Evolutionary conservation across 768 basidiomycete genomes (phyloP).

Genomic region (Tylopilus cervinicoccineus): DNA sequence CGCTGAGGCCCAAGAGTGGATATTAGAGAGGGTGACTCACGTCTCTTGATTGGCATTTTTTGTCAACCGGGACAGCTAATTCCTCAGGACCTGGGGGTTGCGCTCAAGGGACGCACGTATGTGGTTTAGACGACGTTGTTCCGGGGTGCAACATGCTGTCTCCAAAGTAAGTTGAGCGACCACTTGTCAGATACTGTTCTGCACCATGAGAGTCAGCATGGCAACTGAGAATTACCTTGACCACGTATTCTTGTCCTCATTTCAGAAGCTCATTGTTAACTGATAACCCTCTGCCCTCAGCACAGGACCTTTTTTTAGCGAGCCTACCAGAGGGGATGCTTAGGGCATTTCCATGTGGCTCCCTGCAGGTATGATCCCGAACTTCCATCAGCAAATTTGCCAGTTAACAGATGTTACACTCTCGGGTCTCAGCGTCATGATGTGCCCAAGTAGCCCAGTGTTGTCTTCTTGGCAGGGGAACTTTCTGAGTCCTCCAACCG

Average conservation of each 20-base stretch:
- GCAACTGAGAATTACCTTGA: too few relatives aligned
- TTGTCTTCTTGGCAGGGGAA: neutral
- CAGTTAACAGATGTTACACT: neutral
- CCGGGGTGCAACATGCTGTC: too few relatives aligned
- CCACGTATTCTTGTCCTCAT: neutral
- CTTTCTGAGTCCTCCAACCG: neutral
- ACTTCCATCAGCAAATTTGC: neutral
- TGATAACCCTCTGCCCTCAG: neutral
- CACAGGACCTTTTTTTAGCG: neutral
- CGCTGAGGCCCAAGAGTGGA: slow-evolving; percentile 3
- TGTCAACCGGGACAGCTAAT: too few relatives aligned
- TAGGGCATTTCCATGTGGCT: neutral
- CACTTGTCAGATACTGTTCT: too few relatives aligned
- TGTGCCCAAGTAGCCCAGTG: neutral
- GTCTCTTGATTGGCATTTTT: too few relatives aligned
- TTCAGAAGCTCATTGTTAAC: neutral
- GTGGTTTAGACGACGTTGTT: too few relatives aligned
- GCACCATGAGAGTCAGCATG: too few relatives aligned
- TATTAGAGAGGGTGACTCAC: slow-evolving; percentile 6
- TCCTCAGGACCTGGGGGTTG: too few relatives aligned
- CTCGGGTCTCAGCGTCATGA: neutral
- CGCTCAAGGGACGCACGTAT: too few relatives aligned
- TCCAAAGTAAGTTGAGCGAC: too few relatives aligned
- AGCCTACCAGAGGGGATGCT: neutral
- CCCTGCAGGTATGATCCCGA: neutral